Conservation (phyloP, 495 filamentous ascomycete genomes). For the Aspergillus homomorphus region DNA sequence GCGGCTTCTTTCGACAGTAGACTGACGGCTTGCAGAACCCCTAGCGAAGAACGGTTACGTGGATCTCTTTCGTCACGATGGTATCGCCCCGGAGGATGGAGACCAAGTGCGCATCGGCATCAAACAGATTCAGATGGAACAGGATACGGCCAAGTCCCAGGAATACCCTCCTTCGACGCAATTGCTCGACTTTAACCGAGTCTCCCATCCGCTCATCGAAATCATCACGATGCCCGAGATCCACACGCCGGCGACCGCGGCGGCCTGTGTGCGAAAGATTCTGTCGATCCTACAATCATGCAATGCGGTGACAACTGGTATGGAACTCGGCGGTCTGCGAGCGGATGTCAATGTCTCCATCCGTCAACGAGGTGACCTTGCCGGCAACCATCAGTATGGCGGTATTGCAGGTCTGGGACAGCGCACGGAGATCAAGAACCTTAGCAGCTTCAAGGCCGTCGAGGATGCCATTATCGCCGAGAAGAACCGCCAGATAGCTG, state of each 20-base stretch:
- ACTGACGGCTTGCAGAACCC: conserved; percentile 51
- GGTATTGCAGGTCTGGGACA: conserved; percentile 67
- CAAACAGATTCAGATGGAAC: conserved; percentile 92
- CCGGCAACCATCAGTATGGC: conserved; percentile 48
- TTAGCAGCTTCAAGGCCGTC: conserved; percentile 90
- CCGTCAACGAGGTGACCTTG: conserved; percentile 45
- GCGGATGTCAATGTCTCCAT: conserved; percentile 97
- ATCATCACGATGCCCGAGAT: conserved; percentile 91
- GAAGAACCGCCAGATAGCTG: conserved; percentile 76
- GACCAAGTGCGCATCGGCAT: conserved; percentile 69
- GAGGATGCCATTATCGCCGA: conserved; percentile 92
- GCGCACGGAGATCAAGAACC: conserved; percentile 95
- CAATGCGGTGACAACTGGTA: conserved; percentile 79
- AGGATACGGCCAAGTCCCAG: conserved; percentile 94
- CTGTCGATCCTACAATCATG: conserved; percentile 77
- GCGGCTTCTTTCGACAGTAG: background rate
- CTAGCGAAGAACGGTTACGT: conserved; percentile 77
- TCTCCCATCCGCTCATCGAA: conserved; percentile 86
- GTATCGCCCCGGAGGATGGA: conserved; percentile 69
- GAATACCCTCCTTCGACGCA: conserved; percentile 68
- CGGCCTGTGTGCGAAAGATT: conserved; percentile 82
- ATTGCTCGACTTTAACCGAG: conserved; percentile 91
- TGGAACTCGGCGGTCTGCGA: conserved; percentile 88
- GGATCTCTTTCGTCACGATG: conserved; percentile 69
- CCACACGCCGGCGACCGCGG: conserved; percentile 78